Conservation (phyloP, 1,284 basidiomycete species). For the Cutaneotrichosporon arboriforme region DNA sequence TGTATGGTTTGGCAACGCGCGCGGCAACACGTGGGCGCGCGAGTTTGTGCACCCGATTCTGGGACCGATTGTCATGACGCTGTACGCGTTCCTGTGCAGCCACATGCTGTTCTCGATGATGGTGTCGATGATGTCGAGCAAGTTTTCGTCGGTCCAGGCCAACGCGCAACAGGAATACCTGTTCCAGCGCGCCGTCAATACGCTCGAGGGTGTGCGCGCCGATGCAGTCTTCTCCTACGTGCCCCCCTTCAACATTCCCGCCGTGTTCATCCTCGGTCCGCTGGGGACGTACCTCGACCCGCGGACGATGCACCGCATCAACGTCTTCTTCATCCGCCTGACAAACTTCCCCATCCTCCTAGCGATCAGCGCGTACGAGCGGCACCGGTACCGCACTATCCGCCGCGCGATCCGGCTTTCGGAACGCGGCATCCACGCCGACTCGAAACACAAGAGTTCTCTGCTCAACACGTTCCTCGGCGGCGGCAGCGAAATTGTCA, state of each 20-base stretch:
- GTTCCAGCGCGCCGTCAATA: conserved; percentile 78
- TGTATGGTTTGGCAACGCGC: conserved; percentile 10
- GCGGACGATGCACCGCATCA: conserved; percentile 62
- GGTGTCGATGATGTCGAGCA: conserved; percentile 79
- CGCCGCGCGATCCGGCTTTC: conserved; percentile 24
- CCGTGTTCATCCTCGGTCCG: conserved; percentile 70
- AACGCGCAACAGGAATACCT: conserved; percentile 80
- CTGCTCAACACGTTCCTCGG: conserved; percentile 30
- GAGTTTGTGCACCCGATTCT: conserved; percentile 47
- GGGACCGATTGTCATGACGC: conserved; percentile 76
- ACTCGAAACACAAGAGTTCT: not conserved
- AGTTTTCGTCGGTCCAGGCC: conserved; percentile 72
- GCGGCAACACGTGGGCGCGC: not conserved
- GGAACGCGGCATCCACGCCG: conserved; percentile 21
- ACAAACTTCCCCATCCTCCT: conserved; percentile 78
- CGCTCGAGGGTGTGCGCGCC: conserved; percentile 82
- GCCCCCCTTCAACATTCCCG: conserved; percentile 58
- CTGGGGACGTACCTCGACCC: conserved; percentile 52
- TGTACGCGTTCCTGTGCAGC: conserved; percentile 58
- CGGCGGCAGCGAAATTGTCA: conserved; percentile 35
- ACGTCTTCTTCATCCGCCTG: conserved; percentile 74
- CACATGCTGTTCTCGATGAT: conserved; percentile 58
- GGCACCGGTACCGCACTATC: conserved; percentile 46
- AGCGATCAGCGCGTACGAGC: conserved; percentile 72
- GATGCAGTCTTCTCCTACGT: conserved; percentile 88